Percentiles rank a stretch among this genome's conserved stretches.
These are phyloP conservation scores for Trichoderma orchidacearum DNA, from an alignment of 495 filamentous ascomycete genomes.

Conservation along the genomic window DNA sequence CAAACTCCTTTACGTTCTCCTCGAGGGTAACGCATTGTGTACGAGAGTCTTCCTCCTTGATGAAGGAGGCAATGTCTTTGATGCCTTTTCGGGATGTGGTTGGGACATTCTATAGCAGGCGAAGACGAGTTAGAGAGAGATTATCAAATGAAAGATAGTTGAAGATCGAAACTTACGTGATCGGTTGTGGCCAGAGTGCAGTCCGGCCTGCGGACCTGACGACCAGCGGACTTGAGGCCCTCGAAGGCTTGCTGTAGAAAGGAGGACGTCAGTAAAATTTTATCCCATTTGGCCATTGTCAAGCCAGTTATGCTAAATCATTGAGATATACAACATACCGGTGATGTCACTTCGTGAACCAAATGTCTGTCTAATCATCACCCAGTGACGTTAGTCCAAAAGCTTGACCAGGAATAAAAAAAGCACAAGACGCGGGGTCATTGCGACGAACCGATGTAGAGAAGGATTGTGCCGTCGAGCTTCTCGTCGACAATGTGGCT, in stretches of 20 bases:
- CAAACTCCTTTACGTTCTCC: conserved; percentile 93
- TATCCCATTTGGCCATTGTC: too few relatives aligned
- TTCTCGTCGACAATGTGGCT: conserved; percentile 90
- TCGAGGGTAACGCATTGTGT: conserved; percentile 90
- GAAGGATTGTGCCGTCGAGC: conserved; percentile 77
- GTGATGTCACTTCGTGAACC: conserved; percentile 95
- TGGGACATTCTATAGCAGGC: conserved; percentile 62
- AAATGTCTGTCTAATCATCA: conserved; percentile 65
- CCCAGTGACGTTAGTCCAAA: background rate
- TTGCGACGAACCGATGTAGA: conserved; percentile 70
- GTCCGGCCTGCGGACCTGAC: conserved; percentile 82
- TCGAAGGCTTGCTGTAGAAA: conserved; percentile 79
- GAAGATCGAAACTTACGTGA: conserved; percentile 55
- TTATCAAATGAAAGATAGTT: background rate
- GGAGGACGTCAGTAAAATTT: background rate
- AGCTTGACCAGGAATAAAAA: background rate
- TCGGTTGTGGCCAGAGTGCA: conserved; percentile 95
- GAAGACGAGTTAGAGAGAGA: conserved; percentile 7
- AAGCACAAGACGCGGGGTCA: too few relatives aligned
- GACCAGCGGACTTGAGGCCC: conserved; percentile 73
- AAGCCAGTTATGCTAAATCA: background rate
- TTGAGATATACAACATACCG: conserved; percentile 34
- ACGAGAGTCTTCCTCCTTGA: conserved; percentile 86
- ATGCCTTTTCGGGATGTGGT: conserved; percentile 79
- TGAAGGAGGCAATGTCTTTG: conserved; percentile 75